Percentiles rank a stretch among this genome's conserved stretches.
Evolutionary conservation across 2,329 filamentous ascomycete genomes (phyloP).

Genomic region (Bipolaris victoriae): DNA sequence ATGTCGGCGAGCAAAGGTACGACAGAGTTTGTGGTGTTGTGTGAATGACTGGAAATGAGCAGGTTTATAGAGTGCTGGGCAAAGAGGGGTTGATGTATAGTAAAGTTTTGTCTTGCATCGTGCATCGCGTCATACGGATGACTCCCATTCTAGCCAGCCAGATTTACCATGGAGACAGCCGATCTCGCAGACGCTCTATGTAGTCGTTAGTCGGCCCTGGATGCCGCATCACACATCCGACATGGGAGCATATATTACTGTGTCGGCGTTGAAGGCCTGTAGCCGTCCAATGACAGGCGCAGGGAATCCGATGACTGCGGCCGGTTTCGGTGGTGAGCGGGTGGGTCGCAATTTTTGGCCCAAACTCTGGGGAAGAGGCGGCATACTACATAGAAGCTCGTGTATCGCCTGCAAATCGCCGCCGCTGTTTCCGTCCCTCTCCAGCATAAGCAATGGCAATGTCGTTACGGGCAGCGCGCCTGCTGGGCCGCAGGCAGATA

Average conservation of each 20-base stretch:
- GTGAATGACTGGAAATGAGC: background rate
- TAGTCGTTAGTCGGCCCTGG: background rate
- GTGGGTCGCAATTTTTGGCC: conserved; percentile 31
- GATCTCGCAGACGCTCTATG: conserved; percentile 18
- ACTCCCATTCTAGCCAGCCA: conserved; percentile 28
- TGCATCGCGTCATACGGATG: conserved; percentile 37
- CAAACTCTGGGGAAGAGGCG: conserved; percentile 24
- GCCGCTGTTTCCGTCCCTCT: conserved; percentile 29
- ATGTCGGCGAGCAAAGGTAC: conserved; percentile 52
- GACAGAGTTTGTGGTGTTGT: conserved; percentile 3
- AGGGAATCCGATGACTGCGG: conserved; percentile 38
- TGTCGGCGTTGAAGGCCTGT: conserved; percentile 29
- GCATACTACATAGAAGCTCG: too few relatives aligned
- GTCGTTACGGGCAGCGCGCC: conserved; percentile 45
- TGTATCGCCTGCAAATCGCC: conserved; percentile 26
- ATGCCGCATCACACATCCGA: conserved; percentile 11
- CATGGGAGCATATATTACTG: conserved; percentile 24
- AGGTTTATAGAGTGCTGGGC: conserved; percentile 7
- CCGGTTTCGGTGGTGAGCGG: conserved; percentile 26
- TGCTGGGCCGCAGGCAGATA: conserved; percentile 39
- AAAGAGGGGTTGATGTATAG: conserved; percentile 13
- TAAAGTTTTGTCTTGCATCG: conserved; percentile 26
- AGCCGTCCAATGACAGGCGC: conserved; percentile 33
- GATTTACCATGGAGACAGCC: conserved; percentile 18
- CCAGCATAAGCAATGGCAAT: conserved; percentile 43